phyloP scores from a whole-genome alignment of 2,329 filamentous ascomycete genomes.

The Aspergillus calidoustus region DNA sequence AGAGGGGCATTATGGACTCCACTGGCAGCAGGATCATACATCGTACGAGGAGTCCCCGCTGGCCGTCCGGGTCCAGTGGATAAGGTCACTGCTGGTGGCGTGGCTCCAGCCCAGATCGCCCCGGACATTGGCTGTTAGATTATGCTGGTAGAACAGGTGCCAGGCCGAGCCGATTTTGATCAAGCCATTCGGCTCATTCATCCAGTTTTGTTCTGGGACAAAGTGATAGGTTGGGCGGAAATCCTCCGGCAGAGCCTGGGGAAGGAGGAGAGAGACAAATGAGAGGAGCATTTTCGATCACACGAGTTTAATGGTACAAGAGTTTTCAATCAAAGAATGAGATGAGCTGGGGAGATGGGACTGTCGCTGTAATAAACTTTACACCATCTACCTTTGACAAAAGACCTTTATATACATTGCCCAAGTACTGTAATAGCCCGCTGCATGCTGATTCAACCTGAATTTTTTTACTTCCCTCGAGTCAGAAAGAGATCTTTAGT shows the following conservation, averaged over 20 bases:
- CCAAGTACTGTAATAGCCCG: neutral
- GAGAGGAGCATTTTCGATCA: no score
- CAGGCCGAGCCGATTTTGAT: conserved; percentile 1
- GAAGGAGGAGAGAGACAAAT: no score
- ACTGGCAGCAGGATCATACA: no score
- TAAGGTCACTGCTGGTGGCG: conserved; percentile 40
- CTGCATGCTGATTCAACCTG: neutral
- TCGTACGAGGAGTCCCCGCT: no score
- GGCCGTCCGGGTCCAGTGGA: conserved; percentile 66
- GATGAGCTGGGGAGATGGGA: no score
- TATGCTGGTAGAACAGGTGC: conserved; percentile 32
- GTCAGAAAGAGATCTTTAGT: neutral
- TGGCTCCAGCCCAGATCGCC: conserved; percentile 32
- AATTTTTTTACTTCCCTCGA: neutral
- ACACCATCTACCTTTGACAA: no score
- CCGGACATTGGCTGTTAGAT: conserved; percentile 27
- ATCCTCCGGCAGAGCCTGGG: neutral
- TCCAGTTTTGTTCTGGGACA: conserved; percentile 23
- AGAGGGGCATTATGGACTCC: no score
- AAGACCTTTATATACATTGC: no score
- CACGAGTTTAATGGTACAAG: no score
- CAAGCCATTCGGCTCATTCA: conserved; percentile 32
- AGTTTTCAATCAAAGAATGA: no score
- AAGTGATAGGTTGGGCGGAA: conserved; percentile 24
- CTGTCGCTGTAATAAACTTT: no score